These are phyloP conservation scores for Pulchroboletus neoregius DNA, from an alignment of 1,284 basidiomycete genomes.

Conservation along the genomic window DNA sequence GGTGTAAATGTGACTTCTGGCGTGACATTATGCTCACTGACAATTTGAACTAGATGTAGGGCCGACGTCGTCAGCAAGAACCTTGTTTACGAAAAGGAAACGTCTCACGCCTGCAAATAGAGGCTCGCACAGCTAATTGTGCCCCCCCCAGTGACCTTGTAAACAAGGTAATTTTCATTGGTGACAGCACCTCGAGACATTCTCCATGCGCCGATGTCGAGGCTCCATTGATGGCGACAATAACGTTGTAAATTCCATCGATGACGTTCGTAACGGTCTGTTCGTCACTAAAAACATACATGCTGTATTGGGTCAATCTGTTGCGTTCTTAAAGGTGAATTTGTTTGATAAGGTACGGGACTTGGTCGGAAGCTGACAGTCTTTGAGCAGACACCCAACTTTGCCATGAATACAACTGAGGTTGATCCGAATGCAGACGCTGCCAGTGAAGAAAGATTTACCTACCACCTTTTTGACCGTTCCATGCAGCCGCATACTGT, in stretches of 20 bases:
- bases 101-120: no score
- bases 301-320: not conserved
- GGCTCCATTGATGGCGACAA: not conserved
- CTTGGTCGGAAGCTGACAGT: not conserved
- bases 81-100: no score
- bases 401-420: not conserved
- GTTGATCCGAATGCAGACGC: not conserved
- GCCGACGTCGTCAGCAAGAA: no score
- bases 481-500: not conserved
- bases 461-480: not conserved
- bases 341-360: not conserved
- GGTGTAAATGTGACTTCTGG: not conserved
- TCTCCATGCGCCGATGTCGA: not conserved
- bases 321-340: not conserved
- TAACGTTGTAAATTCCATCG: not conserved
- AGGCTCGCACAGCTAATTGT: no score
- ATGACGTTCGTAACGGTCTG: not conserved
- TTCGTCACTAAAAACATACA: not conserved
- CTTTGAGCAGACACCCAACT: not conserved
- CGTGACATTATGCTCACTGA: not conserved
- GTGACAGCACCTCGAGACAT: not conserved
- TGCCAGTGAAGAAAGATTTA: not conserved
- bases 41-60: no score
- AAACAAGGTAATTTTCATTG: no score
- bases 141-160: no score